Evolutionary conservation across 139 green algal species (phyloP).

Genomic region (Tetratostichococcus sp.): DNA sequence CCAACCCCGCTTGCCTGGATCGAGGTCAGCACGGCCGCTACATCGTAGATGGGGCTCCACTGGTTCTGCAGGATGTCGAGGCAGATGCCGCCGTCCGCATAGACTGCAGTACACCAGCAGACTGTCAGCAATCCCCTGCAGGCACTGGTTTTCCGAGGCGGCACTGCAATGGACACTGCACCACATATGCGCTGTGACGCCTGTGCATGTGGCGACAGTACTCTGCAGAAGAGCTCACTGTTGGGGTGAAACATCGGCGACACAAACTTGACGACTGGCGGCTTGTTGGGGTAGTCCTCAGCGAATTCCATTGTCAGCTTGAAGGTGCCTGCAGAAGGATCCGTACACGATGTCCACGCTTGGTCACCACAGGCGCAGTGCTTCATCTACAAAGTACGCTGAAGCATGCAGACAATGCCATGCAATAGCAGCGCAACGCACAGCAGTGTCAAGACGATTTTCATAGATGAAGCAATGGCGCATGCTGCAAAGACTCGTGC

Average conservation of each 20-base stretch:
- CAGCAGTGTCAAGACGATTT: no score
- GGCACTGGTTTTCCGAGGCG: no score
- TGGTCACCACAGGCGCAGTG: no score
- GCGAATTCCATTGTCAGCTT: slow-evolving; percentile 91
- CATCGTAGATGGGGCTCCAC: slow-evolving; percentile 99
- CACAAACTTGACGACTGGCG: slow-evolving; percentile 92
- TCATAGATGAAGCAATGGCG: no score
- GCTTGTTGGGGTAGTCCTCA: slow-evolving; percentile 98
- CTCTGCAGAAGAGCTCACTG: slow-evolving; percentile 45
- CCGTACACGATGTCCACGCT: no score
- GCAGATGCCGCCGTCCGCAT: slow-evolving; percentile 94
- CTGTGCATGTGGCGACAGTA: background rate
- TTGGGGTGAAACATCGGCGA: slow-evolving; percentile 97
- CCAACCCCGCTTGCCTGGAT: no score
- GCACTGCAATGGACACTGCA: no score
- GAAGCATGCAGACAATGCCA: no score
- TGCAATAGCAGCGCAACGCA: no score
- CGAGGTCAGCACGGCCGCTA: slow-evolving; percentile 92
- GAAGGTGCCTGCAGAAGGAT: slow-evolving; percentile 96
- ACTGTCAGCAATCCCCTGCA: background rate
- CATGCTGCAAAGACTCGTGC: no score
- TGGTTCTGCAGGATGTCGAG: slow-evolving; percentile 98
- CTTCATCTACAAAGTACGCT: no score
- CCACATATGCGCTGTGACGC: background rate
- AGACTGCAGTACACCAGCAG: slow-evolving; percentile 61